phyloP scores from a whole-genome alignment of 2,329 filamentous ascomycete genomes.

The Penicillium oxalicum region DNA sequence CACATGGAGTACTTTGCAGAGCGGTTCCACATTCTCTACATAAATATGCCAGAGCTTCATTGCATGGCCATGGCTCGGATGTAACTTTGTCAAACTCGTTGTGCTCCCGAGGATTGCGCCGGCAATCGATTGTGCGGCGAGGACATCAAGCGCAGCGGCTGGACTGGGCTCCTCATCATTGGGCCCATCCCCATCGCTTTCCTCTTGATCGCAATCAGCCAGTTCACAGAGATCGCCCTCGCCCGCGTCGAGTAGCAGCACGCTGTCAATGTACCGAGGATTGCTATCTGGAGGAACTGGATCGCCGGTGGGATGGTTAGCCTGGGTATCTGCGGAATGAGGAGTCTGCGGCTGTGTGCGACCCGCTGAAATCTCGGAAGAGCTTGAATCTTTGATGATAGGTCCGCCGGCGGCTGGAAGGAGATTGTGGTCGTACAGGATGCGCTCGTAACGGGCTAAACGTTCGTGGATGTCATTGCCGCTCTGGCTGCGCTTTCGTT shows the following conservation, averaged over 20 bases:
- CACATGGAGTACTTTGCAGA: slow-evolving; percentile 66
- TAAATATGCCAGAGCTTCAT: slow-evolving; percentile 70
- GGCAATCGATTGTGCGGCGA: background rate
- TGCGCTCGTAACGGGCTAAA: slow-evolving; percentile 37
- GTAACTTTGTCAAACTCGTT: slow-evolving; percentile 21
- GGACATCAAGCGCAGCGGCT: background rate
- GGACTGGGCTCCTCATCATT: background rate
- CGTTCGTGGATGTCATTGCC: slow-evolving; percentile 29
- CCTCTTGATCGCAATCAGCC: slow-evolving; percentile 16
- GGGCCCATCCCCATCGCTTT: background rate
- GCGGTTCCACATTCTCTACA: slow-evolving; percentile 66
- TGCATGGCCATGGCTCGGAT: slow-evolving; percentile 36
- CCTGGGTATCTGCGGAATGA: background rate
- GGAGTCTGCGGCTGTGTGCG: background rate
- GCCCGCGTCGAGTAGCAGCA: slow-evolving; percentile 21
- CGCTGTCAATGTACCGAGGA: slow-evolving; percentile 41
- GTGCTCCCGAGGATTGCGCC: background rate
- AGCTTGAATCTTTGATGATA: background rate
- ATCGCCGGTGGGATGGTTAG: background rate
- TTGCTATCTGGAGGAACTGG: slow-evolving; percentile 24
- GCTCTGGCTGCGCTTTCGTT: slow-evolving; percentile 33
- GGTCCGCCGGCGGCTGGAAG: slow-evolving; percentile 4
- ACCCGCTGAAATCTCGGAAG: background rate
- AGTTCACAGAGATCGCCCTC: slow-evolving; percentile 23
- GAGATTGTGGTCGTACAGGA: slow-evolving; percentile 29